phyloP scores from a whole-genome alignment of 768 basidiomycete species.

The Termitomyces sp. region DNA sequence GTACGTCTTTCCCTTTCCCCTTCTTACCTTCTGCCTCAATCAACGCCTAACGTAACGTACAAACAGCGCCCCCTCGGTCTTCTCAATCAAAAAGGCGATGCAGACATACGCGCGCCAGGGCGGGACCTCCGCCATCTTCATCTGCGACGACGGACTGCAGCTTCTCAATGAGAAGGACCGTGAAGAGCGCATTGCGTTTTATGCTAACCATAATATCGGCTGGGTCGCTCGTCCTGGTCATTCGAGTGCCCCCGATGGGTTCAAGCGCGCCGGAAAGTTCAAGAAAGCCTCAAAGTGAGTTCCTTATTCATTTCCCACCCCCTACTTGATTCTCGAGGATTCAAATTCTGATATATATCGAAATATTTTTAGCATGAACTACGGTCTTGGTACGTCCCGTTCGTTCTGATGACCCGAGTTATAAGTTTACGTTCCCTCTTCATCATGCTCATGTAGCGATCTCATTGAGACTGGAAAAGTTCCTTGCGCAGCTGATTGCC shows the following conservation, averaged over 20 bases:
- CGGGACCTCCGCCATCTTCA: conserved; percentile 71
- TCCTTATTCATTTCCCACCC: no score
- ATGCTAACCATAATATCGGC: conserved; percentile 72
- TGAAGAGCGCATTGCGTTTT: conserved; percentile 67
- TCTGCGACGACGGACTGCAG: conserved; percentile 85
- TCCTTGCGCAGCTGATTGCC: conserved; percentile 45
- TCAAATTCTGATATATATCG: no score
- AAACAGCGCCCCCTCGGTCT: conserved; percentile 65
- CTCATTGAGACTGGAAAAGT: conserved; percentile 59
- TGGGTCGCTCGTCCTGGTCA: conserved; percentile 83
- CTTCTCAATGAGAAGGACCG: conserved; percentile 62
- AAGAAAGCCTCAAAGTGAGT: conserved; percentile 71
- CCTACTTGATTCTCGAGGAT: background rate
- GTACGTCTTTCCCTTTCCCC: conserved; percentile 36
- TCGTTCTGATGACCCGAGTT: background rate
- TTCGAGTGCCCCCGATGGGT: conserved; percentile 68
- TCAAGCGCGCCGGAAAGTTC: conserved; percentile 91
- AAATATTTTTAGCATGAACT: conserved; percentile 95
- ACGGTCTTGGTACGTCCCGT: conserved; percentile 43
- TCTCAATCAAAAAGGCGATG: conserved; percentile 81
- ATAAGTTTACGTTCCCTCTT: no score
- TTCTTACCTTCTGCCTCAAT: background rate
- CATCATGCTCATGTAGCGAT: conserved; percentile 34
- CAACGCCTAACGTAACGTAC: conserved; percentile 2
- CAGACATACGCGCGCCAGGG: conserved; percentile 86